phyloP scores from a whole-genome alignment of 1,284 basidiomycete species.

The Sporisorium reilianum region DNA sequence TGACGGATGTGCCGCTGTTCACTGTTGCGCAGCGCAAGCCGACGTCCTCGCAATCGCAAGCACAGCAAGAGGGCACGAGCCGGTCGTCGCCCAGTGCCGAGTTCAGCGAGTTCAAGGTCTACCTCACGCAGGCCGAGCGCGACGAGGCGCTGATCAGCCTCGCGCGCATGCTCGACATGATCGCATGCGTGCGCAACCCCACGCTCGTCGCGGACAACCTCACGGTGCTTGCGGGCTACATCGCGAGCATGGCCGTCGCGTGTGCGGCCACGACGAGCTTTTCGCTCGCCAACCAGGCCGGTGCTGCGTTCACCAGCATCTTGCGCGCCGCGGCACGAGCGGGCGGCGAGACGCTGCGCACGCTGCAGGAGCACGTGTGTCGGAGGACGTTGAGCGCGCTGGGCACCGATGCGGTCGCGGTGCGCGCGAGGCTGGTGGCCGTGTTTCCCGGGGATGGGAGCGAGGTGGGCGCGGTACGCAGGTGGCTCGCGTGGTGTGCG shows the following conservation, averaged over 20 bases:
- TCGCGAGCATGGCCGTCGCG: slow-evolving; percentile 27
- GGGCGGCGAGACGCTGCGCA: neutral
- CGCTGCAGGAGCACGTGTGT: slow-evolving; percentile 23
- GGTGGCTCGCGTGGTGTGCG: slow-evolving; percentile 33
- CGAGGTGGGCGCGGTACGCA: slow-evolving; percentile 9
- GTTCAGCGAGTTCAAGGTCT: slow-evolving; percentile 11
- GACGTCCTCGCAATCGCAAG: neutral
- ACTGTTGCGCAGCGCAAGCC: slow-evolving; percentile 10
- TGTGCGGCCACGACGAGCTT: slow-evolving; percentile 26
- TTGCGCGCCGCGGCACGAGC: slow-evolving; percentile 13
- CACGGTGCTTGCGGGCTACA: slow-evolving; percentile 24
- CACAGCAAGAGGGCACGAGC: neutral
- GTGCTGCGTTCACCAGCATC: slow-evolving; percentile 5
- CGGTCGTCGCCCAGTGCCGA: slow-evolving; percentile 18
- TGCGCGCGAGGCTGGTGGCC: slow-evolving; percentile 22
- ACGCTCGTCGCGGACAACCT: slow-evolving; percentile 6
- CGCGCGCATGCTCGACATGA: slow-evolving; percentile 15
- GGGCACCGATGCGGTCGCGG: slow-evolving; percentile 9
- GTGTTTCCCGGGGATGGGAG: slow-evolving; percentile 16
- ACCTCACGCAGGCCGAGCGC: slow-evolving; percentile 36
- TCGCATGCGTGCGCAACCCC: neutral
- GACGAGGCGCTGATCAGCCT: slow-evolving; percentile 31
- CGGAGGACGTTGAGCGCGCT: slow-evolving; percentile 18
- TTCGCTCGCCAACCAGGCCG: slow-evolving; percentile 6
- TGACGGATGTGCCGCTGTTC: slow-evolving; percentile 12